A percentile compares a stretch with the other conserved stretches of the same genome.
Evolutionary conservation across 139 green algal genomes (phyloP).

Genomic region (Micromonas commoda): DNA sequence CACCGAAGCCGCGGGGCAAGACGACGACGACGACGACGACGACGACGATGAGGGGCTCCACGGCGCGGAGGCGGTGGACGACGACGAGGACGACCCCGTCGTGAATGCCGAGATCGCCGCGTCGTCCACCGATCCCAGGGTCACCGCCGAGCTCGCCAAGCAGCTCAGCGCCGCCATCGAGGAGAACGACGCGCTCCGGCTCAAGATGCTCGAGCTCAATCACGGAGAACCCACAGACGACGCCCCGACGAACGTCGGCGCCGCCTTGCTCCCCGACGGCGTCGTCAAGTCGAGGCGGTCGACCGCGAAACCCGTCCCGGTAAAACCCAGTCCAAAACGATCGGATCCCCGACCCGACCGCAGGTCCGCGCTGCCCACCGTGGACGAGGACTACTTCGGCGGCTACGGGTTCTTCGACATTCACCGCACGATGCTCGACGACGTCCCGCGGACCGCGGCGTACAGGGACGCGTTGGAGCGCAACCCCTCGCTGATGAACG

Average conservation of each 20-base stretch:
- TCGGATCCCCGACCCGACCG: no score
- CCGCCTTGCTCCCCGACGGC: neutral
- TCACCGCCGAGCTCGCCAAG: neutral
- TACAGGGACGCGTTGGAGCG: conserved; percentile 80
- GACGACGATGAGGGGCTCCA: neutral
- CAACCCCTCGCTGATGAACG: conserved; percentile 66
- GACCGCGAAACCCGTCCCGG: no score
- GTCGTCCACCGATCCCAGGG: neutral
- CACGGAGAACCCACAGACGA: neutral
- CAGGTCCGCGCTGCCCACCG: neutral
- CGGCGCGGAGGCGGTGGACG: neutral
- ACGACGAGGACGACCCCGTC: neutral
- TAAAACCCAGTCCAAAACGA: no score
- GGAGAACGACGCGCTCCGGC: neutral
- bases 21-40: conserved; percentile 15
- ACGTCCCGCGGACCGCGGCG: conserved; percentile 69
- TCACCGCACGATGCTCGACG: conserved; percentile 92
- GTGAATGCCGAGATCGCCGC: neutral
- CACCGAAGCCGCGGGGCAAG: neutral
- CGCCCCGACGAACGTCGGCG: neutral
- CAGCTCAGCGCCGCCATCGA: neutral
- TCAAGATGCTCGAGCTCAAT: neutral
- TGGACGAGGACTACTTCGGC: conserved; percentile 64
- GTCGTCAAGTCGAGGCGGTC: neutral
- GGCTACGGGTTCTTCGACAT: conserved; percentile 80